A percentile compares a stretch with the other conserved stretches of the same genome.
Evolutionary conservation across 257 asterid genomes (phyloP).

Genomic region (Solanum bukasovii): DNA sequence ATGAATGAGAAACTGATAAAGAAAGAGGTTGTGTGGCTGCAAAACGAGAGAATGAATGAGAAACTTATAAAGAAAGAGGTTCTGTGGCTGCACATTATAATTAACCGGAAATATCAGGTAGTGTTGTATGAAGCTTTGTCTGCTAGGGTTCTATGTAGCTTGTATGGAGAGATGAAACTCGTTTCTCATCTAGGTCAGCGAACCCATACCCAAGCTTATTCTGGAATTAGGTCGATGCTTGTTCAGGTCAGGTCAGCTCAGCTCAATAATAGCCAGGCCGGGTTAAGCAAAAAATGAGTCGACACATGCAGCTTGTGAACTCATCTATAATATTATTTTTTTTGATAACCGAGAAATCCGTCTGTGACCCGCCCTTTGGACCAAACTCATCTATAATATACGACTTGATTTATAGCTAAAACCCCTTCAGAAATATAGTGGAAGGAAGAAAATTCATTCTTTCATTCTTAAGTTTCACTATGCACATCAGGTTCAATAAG

Average conservation of each 20-base stretch:
- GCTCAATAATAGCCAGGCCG: neutral
- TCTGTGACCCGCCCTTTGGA: too few species aligned
- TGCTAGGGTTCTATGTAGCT: neutral
- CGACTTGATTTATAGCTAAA: neutral
- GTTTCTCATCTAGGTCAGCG: neutral
- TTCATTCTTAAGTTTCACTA: neutral
- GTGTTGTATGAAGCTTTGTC: neutral
- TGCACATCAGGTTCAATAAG: conserved; percentile 6
- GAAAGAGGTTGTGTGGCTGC: neutral
- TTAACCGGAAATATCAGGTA: neutral
- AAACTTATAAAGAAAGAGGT: neutral
- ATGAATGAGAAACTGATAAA: neutral
- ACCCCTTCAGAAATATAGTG: neutral
- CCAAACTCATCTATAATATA: neutral
- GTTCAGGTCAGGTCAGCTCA: neutral
- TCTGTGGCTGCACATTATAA: neutral
- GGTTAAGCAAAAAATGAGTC: neutral
- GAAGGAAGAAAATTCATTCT: neutral
- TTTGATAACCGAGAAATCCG: too few species aligned
- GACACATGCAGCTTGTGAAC: neutral
- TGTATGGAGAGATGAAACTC: neutral
- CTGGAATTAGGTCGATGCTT: neutral
- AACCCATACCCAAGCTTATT: neutral
- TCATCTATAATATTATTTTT: neutral
- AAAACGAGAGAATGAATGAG: neutral